phyloP scores from a whole-genome alignment of 2,329 filamentous ascomycete species.

The Lachnellula occidentalis region DNA sequence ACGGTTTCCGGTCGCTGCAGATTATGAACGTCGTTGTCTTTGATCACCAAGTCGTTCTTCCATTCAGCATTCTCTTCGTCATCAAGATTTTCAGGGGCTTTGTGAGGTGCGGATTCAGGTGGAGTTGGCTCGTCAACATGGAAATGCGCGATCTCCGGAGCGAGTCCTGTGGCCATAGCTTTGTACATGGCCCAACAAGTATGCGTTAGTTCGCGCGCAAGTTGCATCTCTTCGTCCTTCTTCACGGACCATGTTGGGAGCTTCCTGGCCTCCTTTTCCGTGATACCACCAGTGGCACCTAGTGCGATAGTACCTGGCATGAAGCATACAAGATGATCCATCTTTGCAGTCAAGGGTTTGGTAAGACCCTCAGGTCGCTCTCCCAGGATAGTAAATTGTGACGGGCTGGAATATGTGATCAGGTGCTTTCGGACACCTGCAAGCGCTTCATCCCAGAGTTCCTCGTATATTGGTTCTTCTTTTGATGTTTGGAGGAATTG shows the following conservation, averaged over 20 bases:
- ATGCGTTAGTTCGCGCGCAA: slow-evolving; percentile 87
- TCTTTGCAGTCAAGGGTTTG: slow-evolving; percentile 70
- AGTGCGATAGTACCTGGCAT: slow-evolving; percentile 94
- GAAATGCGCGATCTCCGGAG: slow-evolving; percentile 92
- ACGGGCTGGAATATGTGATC: slow-evolving; percentile 77
- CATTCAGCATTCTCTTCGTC: slow-evolving; percentile 52
- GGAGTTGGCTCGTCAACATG: slow-evolving; percentile 64
- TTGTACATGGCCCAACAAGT: slow-evolving; percentile 99
- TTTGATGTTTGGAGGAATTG: slow-evolving; percentile 92
- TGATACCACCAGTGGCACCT: slow-evolving; percentile 72
- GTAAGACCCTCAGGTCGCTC: slow-evolving; percentile 74
- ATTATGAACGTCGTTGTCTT: slow-evolving; percentile 82
- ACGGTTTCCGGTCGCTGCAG: slow-evolving; percentile 93
- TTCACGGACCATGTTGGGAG: slow-evolving; percentile 66
- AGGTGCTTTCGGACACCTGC: slow-evolving; percentile 85
- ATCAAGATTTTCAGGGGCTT: slow-evolving; percentile 47
- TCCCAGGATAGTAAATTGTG: slow-evolving; percentile 80
- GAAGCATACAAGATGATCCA: slow-evolving; percentile 98
- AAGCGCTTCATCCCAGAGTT: slow-evolving; percentile 89
- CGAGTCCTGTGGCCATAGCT: slow-evolving; percentile 82
- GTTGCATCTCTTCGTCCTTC: slow-evolving; percentile 79
- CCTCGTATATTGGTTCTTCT: slow-evolving; percentile 77
- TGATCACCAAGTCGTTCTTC: slow-evolving; percentile 74
- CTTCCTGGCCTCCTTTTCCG: slow-evolving; percentile 70
- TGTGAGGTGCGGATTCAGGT: slow-evolving; percentile 50